Evolutionary conservation across 495 filamentous ascomycete genomes (phyloP), one percentile per base, ranked within the genome.

Genomic region (Cenococcum geophilum): DNA sequence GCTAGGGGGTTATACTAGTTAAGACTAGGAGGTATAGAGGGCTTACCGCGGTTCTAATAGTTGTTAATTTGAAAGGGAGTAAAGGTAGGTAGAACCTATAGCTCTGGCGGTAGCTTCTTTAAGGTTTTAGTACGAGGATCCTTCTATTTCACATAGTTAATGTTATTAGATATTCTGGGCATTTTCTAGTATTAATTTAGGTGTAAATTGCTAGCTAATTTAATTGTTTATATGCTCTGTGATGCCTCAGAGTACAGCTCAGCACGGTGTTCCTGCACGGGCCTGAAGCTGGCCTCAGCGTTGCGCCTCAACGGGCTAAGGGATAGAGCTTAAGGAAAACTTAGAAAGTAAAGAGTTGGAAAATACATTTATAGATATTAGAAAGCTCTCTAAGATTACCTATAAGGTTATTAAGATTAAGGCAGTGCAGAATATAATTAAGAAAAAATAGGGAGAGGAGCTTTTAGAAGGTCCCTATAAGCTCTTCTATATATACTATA

Each of bases 191-290:
- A 49, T 49, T 18, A 49, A 49, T 9, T 9, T 9, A 18, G 45
- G 45, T 20, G 14, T 8, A 40, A n/a, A n/a, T n/a, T n/a, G n/a
- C n/a, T n/a, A n/a, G n/a, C n/a, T n/a, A n/a, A n/a, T n/a, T n/a
- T n/a, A 40, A 40, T 40, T 14, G 36, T 14, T 40, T 40, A 40
- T 40, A 8, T 40, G 36, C 8, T 40, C 36, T 40, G 36, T 49
- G 9, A 18, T 49, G 45, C 45, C 45, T 49, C 45, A n/a, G 45
- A 8, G 45, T 22, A 49, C 20, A 49, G 14, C 45, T 49, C 45
- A 49, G 45, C 20, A 49, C 45, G 45, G 45, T 49, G 45, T 49
- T 49, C 45, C 8, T 49, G 45, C 45, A 49, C 45, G 45, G 45
- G 8, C 8, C 45, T 6, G 14, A n/a, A n/a, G n/a, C n/a, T n/a